A percentile compares a stretch with the other conserved stretches of the same genome.
These are phyloP conservation scores for Podospora bellae-mahoneyi DNA, from an alignment of 495 filamentous ascomycete species.

Conservation along the genomic window DNA sequence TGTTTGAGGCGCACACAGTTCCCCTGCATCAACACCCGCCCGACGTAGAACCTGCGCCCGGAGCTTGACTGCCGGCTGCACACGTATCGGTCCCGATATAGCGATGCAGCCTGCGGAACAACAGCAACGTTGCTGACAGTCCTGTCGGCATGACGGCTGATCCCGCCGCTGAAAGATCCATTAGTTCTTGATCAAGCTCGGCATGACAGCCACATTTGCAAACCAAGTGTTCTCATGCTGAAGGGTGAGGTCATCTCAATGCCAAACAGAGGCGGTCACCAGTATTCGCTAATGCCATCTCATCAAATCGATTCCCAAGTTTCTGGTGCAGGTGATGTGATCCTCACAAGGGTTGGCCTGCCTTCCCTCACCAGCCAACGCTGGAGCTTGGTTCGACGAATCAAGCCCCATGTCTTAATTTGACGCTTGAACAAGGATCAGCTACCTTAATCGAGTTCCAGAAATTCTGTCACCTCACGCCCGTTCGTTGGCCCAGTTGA, in stretches of 20 bases:
- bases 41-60: background rate
- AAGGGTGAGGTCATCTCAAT: background rate
- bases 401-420: conserved; percentile 1
- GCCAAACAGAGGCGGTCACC: background rate
- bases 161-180: conserved; percentile 8
- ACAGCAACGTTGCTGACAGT: background rate
- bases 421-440: conserved; percentile 3
- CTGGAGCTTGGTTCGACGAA: conserved; percentile 1
- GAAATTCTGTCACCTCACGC: background rate
- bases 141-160: background rate
- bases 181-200: background rate
- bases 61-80: background rate
- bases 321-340: background rate
- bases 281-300: background rate
- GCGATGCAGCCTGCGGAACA: background rate
- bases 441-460: background rate
- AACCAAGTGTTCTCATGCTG: too few species aligned
- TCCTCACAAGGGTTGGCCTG: background rate
- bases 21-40: background rate
- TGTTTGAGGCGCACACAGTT: background rate
- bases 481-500: background rate
- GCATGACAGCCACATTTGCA: too few species aligned
- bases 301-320: background rate
- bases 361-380: background rate
- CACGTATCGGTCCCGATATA: conserved; percentile 5